phyloP scores from a whole-genome alignment of 257 asterid genomes.

The Verbascum thapsus region DNA sequence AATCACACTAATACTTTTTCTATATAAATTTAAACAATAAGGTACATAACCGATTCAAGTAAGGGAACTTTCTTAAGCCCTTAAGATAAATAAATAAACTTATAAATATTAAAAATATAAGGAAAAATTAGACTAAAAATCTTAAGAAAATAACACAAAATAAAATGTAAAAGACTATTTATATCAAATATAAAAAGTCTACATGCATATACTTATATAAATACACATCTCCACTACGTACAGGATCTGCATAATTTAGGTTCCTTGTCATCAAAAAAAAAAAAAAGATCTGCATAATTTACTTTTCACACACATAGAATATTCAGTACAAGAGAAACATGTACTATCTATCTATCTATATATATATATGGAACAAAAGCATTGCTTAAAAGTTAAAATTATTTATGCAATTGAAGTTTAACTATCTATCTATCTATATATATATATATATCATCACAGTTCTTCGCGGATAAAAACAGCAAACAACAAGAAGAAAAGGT shows the following conservation, averaged over 20 bases:
- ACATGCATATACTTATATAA: constrained; percentile 7
- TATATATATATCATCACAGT: no score
- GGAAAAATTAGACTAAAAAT: constrained; percentile 5
- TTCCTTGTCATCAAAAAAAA: no score
- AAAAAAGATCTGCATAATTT: no score
- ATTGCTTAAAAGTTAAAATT: no score
- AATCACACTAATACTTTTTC: constrained; percentile 25
- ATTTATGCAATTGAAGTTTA: no score
- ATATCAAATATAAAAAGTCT: constrained; percentile 22
- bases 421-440: no score
- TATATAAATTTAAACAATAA: background rate
- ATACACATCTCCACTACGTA: background rate
- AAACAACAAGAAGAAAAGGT: no score
- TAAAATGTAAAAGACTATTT: background rate
- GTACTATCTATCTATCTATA: no score
- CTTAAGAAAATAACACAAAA: background rate
- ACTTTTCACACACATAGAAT: no score
- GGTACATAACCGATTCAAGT: constrained; percentile 21
- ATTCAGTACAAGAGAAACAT: no score
- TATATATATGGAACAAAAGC: background rate
- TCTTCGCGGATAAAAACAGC: no score
- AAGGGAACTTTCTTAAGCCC: constrained; percentile 11
- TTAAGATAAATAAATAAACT: background rate
- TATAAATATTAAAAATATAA: background rate
- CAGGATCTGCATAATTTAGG: no score